phyloP scores from a whole-genome alignment of 164 flowering plant species.

The Cinnamomum chago region DNA sequence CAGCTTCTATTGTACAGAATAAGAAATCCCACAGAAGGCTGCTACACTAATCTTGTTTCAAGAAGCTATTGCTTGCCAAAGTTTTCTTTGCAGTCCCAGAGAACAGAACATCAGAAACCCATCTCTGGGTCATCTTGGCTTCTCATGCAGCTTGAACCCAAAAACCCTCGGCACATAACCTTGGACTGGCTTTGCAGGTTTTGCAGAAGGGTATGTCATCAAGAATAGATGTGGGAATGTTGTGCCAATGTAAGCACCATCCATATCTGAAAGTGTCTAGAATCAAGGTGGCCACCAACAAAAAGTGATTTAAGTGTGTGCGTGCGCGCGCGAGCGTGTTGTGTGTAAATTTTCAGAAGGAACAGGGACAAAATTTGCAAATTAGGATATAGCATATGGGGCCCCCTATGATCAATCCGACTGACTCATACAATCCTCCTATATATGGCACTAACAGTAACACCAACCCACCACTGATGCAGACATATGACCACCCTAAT shows the following conservation, averaged over 20 bases:
- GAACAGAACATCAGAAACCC: background rate
- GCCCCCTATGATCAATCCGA: no score
- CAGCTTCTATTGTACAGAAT: conserved; percentile 8
- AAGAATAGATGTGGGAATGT: conserved; percentile 26
- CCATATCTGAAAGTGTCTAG: conserved; percentile 26
- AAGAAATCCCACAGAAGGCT: background rate
- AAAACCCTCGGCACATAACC: conserved; percentile 24
- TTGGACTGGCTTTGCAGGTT: conserved; percentile 22
- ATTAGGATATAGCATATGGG: no score
- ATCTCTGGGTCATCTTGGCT: conserved; percentile 15
- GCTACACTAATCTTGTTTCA: background rate
- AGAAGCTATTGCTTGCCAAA: background rate
- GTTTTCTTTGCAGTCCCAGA: background rate
- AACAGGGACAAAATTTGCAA: no score
- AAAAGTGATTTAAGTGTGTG: no score
- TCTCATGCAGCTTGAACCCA: conserved; percentile 26
- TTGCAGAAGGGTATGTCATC: conserved; percentile 29
- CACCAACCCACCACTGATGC: no score
- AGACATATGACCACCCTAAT: no score
- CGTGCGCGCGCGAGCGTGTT: no score
- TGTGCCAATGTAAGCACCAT: conserved; percentile 26
- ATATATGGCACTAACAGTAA: no score
- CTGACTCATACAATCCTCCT: no score
- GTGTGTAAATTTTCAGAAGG: no score
- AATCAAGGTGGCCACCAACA: background rate